Evolutionary conservation across 2,329 filamentous ascomycete genomes (phyloP).

Genomic region (Nemania diffusa): DNA sequence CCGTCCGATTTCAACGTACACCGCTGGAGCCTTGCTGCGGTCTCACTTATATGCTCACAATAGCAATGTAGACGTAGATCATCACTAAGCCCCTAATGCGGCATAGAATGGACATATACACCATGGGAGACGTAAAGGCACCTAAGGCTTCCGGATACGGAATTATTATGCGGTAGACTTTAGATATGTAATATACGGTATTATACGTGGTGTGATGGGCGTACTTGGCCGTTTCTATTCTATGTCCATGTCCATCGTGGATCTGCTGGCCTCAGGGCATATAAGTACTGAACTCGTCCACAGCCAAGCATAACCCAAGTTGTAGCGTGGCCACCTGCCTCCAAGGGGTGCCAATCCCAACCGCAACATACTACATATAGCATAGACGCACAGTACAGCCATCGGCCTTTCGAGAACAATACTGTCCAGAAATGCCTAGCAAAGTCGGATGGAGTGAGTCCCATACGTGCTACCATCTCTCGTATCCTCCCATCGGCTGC

Average conservation of each 20-base stretch:
- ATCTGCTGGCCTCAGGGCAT: slow-evolving; percentile 8
- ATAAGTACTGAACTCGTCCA: slow-evolving; percentile 4
- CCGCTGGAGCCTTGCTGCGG: neutral
- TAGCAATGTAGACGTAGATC: neutral
- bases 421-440: neutral
- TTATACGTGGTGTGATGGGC: neutral
- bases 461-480: neutral
- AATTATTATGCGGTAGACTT: neutral
- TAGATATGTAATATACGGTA: slow-evolving; percentile 6
- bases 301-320: neutral
- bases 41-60: neutral
- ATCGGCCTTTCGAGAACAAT: neutral
- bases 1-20: neutral
- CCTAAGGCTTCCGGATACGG: neutral
- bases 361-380: slow-evolving; percentile 12
- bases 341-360: neutral
- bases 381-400: slow-evolving; percentile 1
- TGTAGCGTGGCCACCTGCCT: slow-evolving; percentile 1
- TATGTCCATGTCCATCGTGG: slow-evolving; percentile 6
- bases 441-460: neutral
- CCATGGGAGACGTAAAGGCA: neutral
- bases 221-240: slow-evolving; percentile 4
- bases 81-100: neutral
- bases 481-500: neutral
- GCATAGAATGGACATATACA: neutral